Evolutionary conservation across 495 filamentous ascomycete species (phyloP).

Genomic region (Aspergillus biplanus): DNA sequence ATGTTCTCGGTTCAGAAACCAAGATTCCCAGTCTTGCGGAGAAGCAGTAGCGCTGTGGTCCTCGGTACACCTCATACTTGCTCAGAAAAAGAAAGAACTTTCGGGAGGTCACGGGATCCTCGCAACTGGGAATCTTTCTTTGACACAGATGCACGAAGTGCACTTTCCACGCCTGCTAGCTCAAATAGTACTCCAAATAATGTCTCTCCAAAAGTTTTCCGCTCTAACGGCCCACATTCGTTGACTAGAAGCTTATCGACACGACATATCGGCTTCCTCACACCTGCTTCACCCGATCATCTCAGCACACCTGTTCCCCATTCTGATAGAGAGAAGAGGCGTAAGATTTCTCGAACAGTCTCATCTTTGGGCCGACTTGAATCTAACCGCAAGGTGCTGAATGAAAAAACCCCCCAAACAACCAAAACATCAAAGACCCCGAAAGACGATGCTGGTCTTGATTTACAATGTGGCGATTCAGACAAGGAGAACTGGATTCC

Average conservation of each 20-base stretch:
- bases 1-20: constrained; percentile 54
- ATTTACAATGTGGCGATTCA: constrained; percentile 66
- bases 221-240: constrained; percentile 62
- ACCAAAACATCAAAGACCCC: constrained; percentile 37
- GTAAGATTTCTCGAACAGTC: constrained; percentile 63
- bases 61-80: constrained; percentile 40
- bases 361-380: constrained; percentile 73
- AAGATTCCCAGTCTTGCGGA: constrained; percentile 59
- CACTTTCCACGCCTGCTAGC: constrained; percentile 71
- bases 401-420: constrained; percentile 16
- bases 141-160: constrained; percentile 71
- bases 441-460: constrained; percentile 37
- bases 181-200: constrained; percentile 71
- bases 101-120: constrained; percentile 79
- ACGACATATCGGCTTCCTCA: constrained; percentile 60
- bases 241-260: constrained; percentile 39
- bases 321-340: constrained; percentile 57
- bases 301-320: constrained; percentile 48
- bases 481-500: constrained; percentile 95
- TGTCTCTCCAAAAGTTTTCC: constrained; percentile 70
- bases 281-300: constrained; percentile 45
- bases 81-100: constrained; percentile 41
- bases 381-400: constrained; percentile 35
- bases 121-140: constrained; percentile 84
- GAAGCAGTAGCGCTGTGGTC: constrained; percentile 61